Base-by-base conservation (phyloP, 2,329 filamentous ascomycete species). In the Raffaelea ambrosiae region DNA sequence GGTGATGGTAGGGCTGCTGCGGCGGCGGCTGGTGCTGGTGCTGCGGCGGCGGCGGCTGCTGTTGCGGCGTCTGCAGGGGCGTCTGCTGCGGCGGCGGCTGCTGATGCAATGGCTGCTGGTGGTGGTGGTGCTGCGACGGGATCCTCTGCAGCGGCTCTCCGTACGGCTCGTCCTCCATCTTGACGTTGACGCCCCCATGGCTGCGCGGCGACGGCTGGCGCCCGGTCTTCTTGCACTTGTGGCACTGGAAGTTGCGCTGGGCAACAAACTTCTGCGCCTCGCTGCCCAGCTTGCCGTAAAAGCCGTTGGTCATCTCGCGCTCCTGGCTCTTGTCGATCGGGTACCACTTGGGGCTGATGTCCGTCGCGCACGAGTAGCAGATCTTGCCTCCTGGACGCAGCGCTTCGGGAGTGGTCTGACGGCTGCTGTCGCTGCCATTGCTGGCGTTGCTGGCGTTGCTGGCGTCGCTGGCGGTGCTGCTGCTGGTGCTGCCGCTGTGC, bases 261-360 rank as follows among this genome's bases (percentile, higher is more conserved):
- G 76, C 73, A 40, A 79, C 67, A 58, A 79, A 81, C 59, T 74
- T 78, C 56, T 73, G 70, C 7, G 75, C 76, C 57, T 81, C 76
- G n/a, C 67, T 67, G 42, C 76, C 74, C 46, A 77, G 64, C 39
- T 61, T 64, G 40, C 71, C 74, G 23, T 69, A 64, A 54, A 74
- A 70, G 5, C 72, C 77, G 54, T 75, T 79, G 41, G 63, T 72
- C 40, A 75, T 67, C 54, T 67, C 70, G 44, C 66, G 75, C 57
- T 76, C 74, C 53, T 77, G 72, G 0, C 61, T 61, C 53, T 72
- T 66, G 54, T 77, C 70, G 47, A 78, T 74, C 3, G 75, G 68
- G 74, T 84, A 85, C 85, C 85, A 89, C 58, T 77, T 83, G 4
- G 84, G 86, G 56, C 83, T 88, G 44, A 84, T 76, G 59, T 89